A percentile compares a stretch with the other conserved stretches of the same genome.
Conservation (phyloP, 345 rosid species). For the Combretum micranthum region DNA sequence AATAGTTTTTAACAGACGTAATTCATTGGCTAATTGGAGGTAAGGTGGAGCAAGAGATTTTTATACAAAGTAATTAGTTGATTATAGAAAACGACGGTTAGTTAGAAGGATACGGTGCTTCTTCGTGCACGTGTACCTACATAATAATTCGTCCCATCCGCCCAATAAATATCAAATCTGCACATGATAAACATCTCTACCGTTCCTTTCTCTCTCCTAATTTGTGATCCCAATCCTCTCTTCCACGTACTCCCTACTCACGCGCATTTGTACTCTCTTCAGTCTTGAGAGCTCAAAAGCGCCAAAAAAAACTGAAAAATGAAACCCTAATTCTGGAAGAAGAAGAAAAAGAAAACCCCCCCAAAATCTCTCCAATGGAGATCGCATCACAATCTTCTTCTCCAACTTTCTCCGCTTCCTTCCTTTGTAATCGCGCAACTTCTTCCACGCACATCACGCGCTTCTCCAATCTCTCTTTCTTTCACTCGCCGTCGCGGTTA, state of each 20-base stretch:
- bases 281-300: not conserved
- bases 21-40: too few relatives aligned
- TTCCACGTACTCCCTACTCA: not conserved
- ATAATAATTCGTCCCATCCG: too few relatives aligned
- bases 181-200: not conserved
- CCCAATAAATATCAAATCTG: too few relatives aligned
- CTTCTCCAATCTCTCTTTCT: slow-evolving; percentile 12
- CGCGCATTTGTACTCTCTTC: not conserved
- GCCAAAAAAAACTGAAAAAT: not conserved
- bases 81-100: too few relatives aligned
- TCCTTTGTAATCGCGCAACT: slow-evolving; percentile 17
- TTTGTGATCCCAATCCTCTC: slow-evolving; percentile 6
- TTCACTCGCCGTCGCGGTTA: slow-evolving; percentile 4
- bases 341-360: not conserved
- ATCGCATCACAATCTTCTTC: slow-evolving; percentile 25
- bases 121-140: too few relatives aligned
- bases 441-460: slow-evolving; percentile 10
- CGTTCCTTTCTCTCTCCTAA: slow-evolving; percentile 4
- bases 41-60: too few relatives aligned
- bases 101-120: too few relatives aligned
- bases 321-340: not conserved
- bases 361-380: slow-evolving; percentile 18
- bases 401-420: slow-evolving; percentile 22
- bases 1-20: too few relatives aligned
- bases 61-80: too few relatives aligned